Evolutionary conservation across 352 stramenopile genomes (phyloP), one percentile per base, ranked within the genome.

Genomic region (Phytophthora boehmeriae): DNA sequence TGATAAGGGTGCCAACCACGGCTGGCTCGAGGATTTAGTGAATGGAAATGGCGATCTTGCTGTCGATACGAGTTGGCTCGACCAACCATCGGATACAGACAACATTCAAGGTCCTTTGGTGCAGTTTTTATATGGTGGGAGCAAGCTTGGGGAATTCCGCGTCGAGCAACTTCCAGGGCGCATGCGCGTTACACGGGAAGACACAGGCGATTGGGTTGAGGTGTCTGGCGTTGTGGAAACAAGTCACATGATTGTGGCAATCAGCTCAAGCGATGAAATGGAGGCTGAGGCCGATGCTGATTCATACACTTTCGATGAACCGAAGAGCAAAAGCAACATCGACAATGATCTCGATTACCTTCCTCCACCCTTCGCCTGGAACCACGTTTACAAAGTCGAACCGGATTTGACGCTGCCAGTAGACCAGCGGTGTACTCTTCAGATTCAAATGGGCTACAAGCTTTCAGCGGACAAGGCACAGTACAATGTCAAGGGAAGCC

Each of bases 181-280:
- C 36, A 73, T 88, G 59, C 78, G 82, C 13, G 76, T 90, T 44
- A 89, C 75, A 51, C 72, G 80, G 23, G 75, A 88, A 35, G 71
- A 84, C 35, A 90, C 74, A 3, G 75, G 79, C 44, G 80, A 93
- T 38, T 93, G 84, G 84, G 60, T 93, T 47, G 82, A 91, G 54
- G 68, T 71, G 22, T 76, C 76, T 1, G 74, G 76, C 9, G 27
- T 89, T n/a, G 52, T 74, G 39, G 84, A 90, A 30, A 39, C 56
- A 2, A 77, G 42, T 3, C 69, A 84, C 42, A 56, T 88, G 53
- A 66, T 88, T 27, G 62, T 86, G 20, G 68, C 66, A 0, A 55
- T 74, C 3, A 69, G 77, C 20, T 60, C 59, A 5, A 61, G 56
- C 20, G 60, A 71, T 48, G 68, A 51, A 13, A 36, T 14, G 11